Evolutionary conservation across 140 eudicot species (phyloP).

Genomic region (Oenanthe javanica): DNA sequence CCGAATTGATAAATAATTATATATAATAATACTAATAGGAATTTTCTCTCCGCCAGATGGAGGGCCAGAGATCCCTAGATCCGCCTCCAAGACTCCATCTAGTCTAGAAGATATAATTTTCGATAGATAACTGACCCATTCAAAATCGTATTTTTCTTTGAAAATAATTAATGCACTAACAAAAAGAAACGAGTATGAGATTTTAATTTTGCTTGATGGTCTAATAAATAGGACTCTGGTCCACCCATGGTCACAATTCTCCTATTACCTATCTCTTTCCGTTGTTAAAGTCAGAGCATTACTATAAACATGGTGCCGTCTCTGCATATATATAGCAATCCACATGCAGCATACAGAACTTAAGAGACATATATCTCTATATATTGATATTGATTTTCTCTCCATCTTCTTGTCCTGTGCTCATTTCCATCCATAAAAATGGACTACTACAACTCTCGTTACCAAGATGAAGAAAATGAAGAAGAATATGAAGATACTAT

Average conservation of each 20-base stretch:
- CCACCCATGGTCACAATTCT: conserved; percentile 4
- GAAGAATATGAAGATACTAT: not conserved
- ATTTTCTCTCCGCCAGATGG: too few relatives aligned
- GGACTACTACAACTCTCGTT: not conserved
- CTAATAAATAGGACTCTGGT: not conserved
- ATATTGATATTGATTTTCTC: not conserved
- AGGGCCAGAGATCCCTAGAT: too few relatives aligned
- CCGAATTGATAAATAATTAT: too few relatives aligned
- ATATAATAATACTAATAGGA: too few relatives aligned
- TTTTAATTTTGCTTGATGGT: not conserved
- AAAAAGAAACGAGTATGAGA: not conserved
- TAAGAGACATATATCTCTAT: not conserved
- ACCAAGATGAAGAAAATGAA: conserved; percentile 6
- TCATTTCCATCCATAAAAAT: not conserved
- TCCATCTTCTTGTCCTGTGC: too few relatives aligned
- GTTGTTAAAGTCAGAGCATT: not conserved
- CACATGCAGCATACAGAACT: not conserved
- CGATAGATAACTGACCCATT: not conserved
- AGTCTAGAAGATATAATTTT: not conserved
- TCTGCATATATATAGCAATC: not conserved
- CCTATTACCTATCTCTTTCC: conserved; percentile 3
- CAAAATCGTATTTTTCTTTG: not conserved
- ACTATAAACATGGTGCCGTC: not conserved
- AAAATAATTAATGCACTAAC: not conserved
- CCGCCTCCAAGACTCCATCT: too few relatives aligned